phyloP scores from a whole-genome alignment of 176 grass and related monocot genomes.

The Triticum monococcum region DNA sequence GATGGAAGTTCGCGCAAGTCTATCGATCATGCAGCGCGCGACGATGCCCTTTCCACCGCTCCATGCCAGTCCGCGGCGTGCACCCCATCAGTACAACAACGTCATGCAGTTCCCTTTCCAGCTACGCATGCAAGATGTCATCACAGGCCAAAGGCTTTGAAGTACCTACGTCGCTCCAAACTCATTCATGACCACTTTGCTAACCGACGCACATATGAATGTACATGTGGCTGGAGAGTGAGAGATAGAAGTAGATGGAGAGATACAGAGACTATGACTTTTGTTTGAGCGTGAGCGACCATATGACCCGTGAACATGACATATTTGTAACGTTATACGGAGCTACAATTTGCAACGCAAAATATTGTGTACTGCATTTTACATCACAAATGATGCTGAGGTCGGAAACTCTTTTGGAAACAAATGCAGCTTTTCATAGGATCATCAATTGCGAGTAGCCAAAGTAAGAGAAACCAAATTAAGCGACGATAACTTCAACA shows the following conservation, averaged over 20 bases:
- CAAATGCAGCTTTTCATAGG: neutral
- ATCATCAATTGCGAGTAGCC: neutral
- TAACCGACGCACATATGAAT: neutral
- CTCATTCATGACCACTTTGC: neutral
- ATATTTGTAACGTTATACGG: neutral
- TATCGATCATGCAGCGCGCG: no score
- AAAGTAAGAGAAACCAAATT: neutral
- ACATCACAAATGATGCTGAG: neutral
- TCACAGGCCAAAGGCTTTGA: neutral
- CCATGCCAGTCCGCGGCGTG: neutral
- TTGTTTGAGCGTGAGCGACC: neutral
- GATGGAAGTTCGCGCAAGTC: no score
- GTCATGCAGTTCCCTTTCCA: neutral
- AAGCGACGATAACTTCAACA: neutral
- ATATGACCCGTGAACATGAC: neutral
- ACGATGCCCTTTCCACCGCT: neutral
- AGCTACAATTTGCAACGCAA: neutral
- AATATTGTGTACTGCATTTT: no score
- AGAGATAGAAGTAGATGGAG: neutral
- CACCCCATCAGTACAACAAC: neutral
- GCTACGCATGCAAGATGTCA: neutral
- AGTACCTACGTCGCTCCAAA: constrained; percentile 8
- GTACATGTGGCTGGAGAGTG: neutral
- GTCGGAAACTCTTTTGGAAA: neutral
- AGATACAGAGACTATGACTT: neutral